A percentile compares a stretch with the other conserved stretches of the same genome.
Evolutionary conservation across 345 rosid species (phyloP).

Genomic region (Syzygium aqueum): DNA sequence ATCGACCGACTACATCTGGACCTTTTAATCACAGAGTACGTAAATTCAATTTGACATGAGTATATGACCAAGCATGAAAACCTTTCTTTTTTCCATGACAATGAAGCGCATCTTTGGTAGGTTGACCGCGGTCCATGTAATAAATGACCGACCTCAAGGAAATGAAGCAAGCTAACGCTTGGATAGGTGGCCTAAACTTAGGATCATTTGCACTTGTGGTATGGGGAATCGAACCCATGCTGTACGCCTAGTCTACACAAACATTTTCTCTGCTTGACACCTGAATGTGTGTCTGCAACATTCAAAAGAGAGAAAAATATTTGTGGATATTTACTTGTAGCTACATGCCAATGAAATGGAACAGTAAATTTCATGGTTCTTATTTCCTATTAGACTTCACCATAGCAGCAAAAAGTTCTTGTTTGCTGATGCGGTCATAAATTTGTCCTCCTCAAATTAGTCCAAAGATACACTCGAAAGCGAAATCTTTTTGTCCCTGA

Average conservation of each 20-base stretch:
- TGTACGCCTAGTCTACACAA: background rate
- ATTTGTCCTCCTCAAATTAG: background rate
- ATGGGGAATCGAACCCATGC: background rate
- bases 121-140: background rate
- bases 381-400: background rate
- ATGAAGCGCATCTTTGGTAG: background rate
- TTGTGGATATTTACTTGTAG: background rate
- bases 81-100: background rate
- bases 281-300: background rate
- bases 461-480: background rate
- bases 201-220: background rate
- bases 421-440: background rate
- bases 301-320: background rate
- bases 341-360: background rate
- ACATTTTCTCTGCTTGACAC: background rate
- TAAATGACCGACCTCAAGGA: background rate
- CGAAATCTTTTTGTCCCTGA: background rate
- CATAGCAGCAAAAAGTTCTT: background rate
- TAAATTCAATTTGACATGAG: background rate
- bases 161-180: background rate
- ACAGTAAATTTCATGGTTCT: background rate
- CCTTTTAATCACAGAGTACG: conserved; percentile 93
- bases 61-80: background rate
- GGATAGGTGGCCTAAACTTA: background rate
- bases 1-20: conserved; percentile 71